A percentile compares a stretch with the other conserved stretches of the same genome.
Conservation (phyloP, 1,284 basidiomycete genomes). For the Cutaneotrichosporon cyanovorans region DNA sequence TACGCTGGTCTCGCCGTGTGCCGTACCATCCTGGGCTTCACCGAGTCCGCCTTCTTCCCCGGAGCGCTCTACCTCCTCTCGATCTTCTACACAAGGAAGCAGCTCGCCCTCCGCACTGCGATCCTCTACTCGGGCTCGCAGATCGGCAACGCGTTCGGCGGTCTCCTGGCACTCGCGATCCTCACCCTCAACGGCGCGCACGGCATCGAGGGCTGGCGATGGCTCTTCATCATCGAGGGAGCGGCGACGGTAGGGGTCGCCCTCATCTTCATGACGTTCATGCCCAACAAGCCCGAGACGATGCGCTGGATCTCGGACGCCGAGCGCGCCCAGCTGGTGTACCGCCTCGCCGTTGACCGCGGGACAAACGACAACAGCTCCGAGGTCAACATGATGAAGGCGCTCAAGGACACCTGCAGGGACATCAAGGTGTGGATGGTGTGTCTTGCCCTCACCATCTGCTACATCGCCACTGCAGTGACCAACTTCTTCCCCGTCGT, state of each 20-base stretch:
- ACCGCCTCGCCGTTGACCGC: slow-evolving; percentile 36
- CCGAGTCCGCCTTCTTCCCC: slow-evolving; percentile 39
- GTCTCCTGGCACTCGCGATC: slow-evolving; percentile 27
- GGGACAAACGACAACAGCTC: slow-evolving; percentile 28
- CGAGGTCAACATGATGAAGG: slow-evolving; percentile 21
- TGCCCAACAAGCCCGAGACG: slow-evolving; percentile 35
- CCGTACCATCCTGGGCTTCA: slow-evolving; percentile 25
- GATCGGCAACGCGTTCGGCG: slow-evolving; percentile 40
- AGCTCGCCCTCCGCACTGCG: slow-evolving; percentile 29
- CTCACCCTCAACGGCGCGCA: slow-evolving; percentile 27
- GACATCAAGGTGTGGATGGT: slow-evolving; percentile 39
- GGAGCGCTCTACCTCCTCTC: slow-evolving; percentile 32
- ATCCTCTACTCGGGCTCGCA: slow-evolving; percentile 34
- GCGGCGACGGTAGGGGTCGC: slow-evolving; percentile 28
- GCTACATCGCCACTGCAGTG: slow-evolving; percentile 34
- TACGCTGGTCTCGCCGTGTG: slow-evolving; percentile 21
- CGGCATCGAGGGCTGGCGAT: slow-evolving; percentile 35
- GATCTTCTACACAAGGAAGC: slow-evolving; percentile 36
- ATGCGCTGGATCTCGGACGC: slow-evolving; percentile 28
- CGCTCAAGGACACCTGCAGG: slow-evolving; percentile 28
- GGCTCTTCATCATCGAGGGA: slow-evolving; percentile 34
- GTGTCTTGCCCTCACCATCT: slow-evolving; percentile 16
- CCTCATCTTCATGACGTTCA: slow-evolving; percentile 26
- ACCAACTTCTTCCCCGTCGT: slow-evolving; percentile 44
- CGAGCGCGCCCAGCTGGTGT: slow-evolving; percentile 32